Evolutionary conservation across 139 green algal genomes (phyloP).

Genomic region (Deuterostichococcus epilithicus): DNA sequence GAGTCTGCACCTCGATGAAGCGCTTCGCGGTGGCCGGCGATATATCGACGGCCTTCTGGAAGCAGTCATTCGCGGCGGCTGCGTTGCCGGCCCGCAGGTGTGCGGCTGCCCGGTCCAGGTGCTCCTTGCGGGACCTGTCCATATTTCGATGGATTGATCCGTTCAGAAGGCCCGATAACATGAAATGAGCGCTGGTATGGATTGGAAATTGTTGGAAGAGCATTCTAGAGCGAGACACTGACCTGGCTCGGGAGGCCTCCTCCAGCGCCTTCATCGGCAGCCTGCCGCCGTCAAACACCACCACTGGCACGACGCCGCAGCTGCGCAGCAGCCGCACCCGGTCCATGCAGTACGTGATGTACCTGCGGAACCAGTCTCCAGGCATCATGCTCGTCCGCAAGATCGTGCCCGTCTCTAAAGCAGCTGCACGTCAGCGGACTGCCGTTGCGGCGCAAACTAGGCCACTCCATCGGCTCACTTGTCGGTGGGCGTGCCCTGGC

Average conservation of each 20-base stretch:
- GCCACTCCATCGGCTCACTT: constrained; percentile 37
- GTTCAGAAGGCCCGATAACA: too few species aligned
- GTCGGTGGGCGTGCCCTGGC: constrained; percentile 64
- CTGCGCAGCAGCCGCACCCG: constrained; percentile 68
- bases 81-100: constrained; percentile 69
- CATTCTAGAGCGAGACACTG: neutral
- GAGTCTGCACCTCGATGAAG: constrained; percentile 57
- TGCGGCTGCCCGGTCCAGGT: constrained; percentile 42
- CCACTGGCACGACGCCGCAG: constrained; percentile 71
- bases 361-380: constrained; percentile 49
- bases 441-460: neutral
- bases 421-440: neutral
- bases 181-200: too few species aligned
- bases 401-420: neutral
- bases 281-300: constrained; percentile 92
- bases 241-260: constrained; percentile 64
- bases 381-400: neutral
- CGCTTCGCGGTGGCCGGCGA: constrained; percentile 73
- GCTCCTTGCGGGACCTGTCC: constrained; percentile 48
- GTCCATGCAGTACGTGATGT: constrained; percentile 84
- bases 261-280: constrained; percentile 89
- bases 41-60: constrained; percentile 83
- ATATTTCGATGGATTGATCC: neutral
- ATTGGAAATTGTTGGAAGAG: too few species aligned
- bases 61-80: constrained; percentile 78